A percentile compares a stretch with the other conserved stretches of the same genome.
phyloP scores from a whole-genome alignment of 2,329 filamentous ascomycete species.

The Fusarium sp. region DNA sequence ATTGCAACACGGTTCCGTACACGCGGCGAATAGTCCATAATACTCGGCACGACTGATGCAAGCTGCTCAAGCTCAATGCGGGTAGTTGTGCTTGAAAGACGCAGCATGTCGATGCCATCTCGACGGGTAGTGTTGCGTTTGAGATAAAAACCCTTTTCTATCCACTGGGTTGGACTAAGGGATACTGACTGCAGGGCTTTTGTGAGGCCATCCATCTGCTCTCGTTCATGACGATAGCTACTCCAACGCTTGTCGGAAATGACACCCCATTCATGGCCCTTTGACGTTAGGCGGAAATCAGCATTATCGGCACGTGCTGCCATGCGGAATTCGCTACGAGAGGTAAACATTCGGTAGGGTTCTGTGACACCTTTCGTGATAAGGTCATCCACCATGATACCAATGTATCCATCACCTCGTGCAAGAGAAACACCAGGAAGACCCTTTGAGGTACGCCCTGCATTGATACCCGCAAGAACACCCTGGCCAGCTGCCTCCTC shows the following conservation, averaged over 20 bases:
- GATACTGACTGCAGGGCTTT: slow-evolving; percentile 69
- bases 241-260: slow-evolving; percentile 85
- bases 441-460: slow-evolving; percentile 80
- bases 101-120: slow-evolving; percentile 83
- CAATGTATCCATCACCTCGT: slow-evolving; percentile 93
- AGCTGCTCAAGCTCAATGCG: slow-evolving; percentile 66
- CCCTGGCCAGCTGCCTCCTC: slow-evolving; percentile 97
- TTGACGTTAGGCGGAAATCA: slow-evolving; percentile 84
- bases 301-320: slow-evolving; percentile 94
- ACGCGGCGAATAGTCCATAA: slow-evolving; percentile 66
- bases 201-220: slow-evolving; percentile 76
- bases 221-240: slow-evolving; percentile 73
- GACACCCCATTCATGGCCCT: slow-evolving; percentile 81
- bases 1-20: slow-evolving; percentile 80
- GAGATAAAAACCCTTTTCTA: slow-evolving; percentile 75
- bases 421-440: slow-evolving; percentile 76
- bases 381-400: slow-evolving; percentile 98
- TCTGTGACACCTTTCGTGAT: slow-evolving; percentile 97
- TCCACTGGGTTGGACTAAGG: slow-evolving; percentile 75
- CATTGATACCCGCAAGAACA: slow-evolving; percentile 92
- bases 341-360: slow-evolving; percentile 98
- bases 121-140: slow-evolving; percentile 75
- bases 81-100: slow-evolving; percentile 69
- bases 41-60: slow-evolving; percentile 67
- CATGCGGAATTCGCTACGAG: slow-evolving; percentile 94